phyloP scores from a whole-genome alignment of 2,329 filamentous ascomycete genomes.

The Xylariaceae sp. region DNA sequence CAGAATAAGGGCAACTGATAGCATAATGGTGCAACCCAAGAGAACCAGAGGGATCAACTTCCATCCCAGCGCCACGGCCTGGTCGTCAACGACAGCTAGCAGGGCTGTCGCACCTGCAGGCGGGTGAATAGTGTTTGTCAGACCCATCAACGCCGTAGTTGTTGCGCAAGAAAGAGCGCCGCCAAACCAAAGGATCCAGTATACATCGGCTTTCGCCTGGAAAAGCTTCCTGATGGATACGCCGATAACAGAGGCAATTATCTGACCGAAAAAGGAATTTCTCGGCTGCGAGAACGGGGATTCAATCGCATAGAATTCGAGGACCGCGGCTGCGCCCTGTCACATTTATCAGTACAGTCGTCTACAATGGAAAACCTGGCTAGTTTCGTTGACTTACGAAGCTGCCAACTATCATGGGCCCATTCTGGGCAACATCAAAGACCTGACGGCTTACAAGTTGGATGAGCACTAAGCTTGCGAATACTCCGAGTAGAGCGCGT shows the following conservation, averaged over 20 bases:
- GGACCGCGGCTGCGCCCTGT: slow-evolving; percentile 70
- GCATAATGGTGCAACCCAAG: slow-evolving; percentile 58
- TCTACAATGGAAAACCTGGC: neutral
- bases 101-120: slow-evolving; percentile 72
- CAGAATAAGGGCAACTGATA: slow-evolving; percentile 57
- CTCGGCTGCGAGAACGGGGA: slow-evolving; percentile 71
- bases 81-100: slow-evolving; percentile 58
- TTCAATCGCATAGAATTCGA: slow-evolving; percentile 68
- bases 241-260: slow-evolving; percentile 58
- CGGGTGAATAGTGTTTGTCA: slow-evolving; percentile 70
- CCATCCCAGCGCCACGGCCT: slow-evolving; percentile 61
- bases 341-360: neutral
- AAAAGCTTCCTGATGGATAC: slow-evolving; percentile 64
- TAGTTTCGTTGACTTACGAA: slow-evolving; percentile 51
- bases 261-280: slow-evolving; percentile 64
- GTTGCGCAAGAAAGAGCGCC: slow-evolving; percentile 62
- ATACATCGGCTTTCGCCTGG: slow-evolving; percentile 41
- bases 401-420: slow-evolving; percentile 63
- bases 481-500: slow-evolving; percentile 64
- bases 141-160: slow-evolving; percentile 60
- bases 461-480: slow-evolving; percentile 57
- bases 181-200: slow-evolving; percentile 58
- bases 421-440: slow-evolving; percentile 47
- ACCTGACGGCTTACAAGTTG: slow-evolving; percentile 53
- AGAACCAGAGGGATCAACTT: slow-evolving; percentile 60